Conservation (phyloP, 2,329 filamentous ascomycete species). For the Aspergillus sp. region DNA sequence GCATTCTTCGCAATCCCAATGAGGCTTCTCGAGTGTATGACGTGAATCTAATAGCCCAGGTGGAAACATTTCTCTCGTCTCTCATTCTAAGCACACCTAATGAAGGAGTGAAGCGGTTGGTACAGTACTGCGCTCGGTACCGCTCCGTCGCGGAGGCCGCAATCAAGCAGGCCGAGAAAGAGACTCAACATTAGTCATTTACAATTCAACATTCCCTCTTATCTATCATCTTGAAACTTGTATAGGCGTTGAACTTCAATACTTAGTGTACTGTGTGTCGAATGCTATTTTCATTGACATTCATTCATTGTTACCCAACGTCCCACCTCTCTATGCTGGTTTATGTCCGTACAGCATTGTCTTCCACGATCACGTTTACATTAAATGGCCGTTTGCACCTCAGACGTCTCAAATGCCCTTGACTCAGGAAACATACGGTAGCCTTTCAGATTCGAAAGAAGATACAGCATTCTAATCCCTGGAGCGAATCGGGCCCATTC, state of each 20-base stretch:
- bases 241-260: background rate
- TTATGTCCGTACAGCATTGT: too few relatives aligned
- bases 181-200: background rate
- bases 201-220: background rate
- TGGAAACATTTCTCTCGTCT: constrained; percentile 14
- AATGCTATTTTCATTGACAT: too few relatives aligned
- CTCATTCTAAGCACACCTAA: constrained; percentile 2
- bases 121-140: constrained; percentile 15
- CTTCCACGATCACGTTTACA: too few relatives aligned
- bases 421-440: too few relatives aligned
- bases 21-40: constrained; percentile 11
- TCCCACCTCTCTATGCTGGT: too few relatives aligned
- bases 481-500: background rate
- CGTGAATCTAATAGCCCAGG: constrained; percentile 14
- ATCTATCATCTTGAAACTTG: background rate
- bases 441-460: background rate
- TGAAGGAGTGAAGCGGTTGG: constrained; percentile 10
- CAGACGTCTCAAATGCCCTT: too few relatives aligned
- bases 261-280: too few relatives aligned
- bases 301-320: too few relatives aligned
- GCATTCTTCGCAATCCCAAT: constrained; percentile 15
- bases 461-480: background rate
- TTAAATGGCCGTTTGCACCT: too few relatives aligned
- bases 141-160: constrained; percentile 13
- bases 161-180: background rate